Base-by-base conservation (phyloP, 2,329 filamentous ascomycete genomes). In the Fulvia fulva region DNA sequence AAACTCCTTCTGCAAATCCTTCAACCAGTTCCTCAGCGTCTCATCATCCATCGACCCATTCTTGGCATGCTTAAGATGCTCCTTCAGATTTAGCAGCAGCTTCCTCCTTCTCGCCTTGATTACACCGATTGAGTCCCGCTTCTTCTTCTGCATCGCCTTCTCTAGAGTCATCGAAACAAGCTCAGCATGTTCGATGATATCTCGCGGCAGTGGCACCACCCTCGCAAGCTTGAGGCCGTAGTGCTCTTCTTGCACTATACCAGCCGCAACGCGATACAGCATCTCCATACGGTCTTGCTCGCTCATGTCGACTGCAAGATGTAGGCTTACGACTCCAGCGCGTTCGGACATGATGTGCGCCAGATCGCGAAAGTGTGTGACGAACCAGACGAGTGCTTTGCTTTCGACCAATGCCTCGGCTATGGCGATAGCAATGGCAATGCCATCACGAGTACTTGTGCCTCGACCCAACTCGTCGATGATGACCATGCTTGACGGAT, bases 401-500 rank as follows among this genome's bases (percentile, higher is more conserved):
- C 85, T 94, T 59, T 91, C 83, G 4, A 97, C 83, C 3, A 99
- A 78, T 0, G 90, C 89, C 76, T 97, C 94, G 0, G 92, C 88
- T 68, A 97, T 91, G 1, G 92, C 89, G 51, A 97, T 80, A 0
- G 94, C 91, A 68, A 99, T 95, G 0, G 91, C 87, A 1, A 97
- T 77, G 0, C 94, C 94, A 69, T 99, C 94, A 23, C 87, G 82
- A 0, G 89, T 93, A 70, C 90, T 94, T 0, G 94, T 99, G 1
- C 91, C 93, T 26, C 94, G 84, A 0, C 94, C 93, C 3, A 99
- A 82, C 70, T 99, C 94, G 67, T 99, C 94, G 51, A 99, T 84
- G 51, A 99, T 89, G 1, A 87, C 86, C 63, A 74, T 68, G 57
- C 68, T 75, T 41, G 84, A 83, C 6, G 81, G 79, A 63, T 91